Percentiles rank a stretch among this genome's conserved stretches.
Conservation (phyloP, 139 green algal genomes). For the Tetradesmus obliquus region DNA sequence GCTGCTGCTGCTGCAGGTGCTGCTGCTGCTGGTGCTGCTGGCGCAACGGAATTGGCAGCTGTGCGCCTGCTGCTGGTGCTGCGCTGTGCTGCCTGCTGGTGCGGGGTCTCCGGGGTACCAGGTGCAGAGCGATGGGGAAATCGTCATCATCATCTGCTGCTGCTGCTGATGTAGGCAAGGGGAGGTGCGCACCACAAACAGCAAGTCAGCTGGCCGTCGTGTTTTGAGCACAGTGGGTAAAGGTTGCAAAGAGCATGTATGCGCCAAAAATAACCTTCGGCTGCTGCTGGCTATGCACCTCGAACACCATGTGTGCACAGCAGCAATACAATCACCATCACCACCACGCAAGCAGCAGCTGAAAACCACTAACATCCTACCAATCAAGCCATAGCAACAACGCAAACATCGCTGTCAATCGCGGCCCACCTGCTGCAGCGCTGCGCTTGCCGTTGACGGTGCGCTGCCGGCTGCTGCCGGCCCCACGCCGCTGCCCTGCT, state of each 20-base stretch:
- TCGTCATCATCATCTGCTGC: slow-evolving; percentile 4
- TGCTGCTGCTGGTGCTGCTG: slow-evolving; percentile 5
- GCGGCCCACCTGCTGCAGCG: background rate
- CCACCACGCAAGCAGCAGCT: no score
- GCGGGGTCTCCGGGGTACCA: background rate
- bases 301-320: no score
- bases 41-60: background rate
- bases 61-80: background rate
- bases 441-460: background rate
- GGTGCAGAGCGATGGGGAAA: slow-evolving; percentile 22
- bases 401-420: no score
- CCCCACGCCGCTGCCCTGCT: background rate
- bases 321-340: no score
- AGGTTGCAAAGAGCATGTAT: no score
- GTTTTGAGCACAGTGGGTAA: no score
- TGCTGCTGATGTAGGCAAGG: background rate
- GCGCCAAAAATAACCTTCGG: no score
- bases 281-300: no score
- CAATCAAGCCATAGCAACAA: no score
- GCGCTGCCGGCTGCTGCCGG: background rate
- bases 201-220: no score
- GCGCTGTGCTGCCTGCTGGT: background rate
- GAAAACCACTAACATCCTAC: no score
- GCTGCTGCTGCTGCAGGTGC: slow-evolving; percentile 14
- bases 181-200: background rate